Evolutionary conservation across 129 eudicot species (phyloP), one percentile per base, ranked within the genome.

Genomic region (Saposhnikovia divaricata): DNA sequence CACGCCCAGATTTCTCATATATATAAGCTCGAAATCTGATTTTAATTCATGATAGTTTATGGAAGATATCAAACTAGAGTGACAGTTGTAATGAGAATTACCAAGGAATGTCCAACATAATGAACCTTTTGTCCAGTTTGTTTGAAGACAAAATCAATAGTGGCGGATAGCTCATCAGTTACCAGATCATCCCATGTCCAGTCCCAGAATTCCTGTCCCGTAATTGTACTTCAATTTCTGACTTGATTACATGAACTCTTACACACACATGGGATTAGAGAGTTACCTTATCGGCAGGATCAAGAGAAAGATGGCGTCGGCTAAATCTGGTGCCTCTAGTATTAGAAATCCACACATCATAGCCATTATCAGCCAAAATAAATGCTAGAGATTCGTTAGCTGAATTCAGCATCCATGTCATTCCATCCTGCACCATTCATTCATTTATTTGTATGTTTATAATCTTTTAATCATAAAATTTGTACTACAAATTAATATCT

Each of bases 181-280:
- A 86, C 92, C 2, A 95, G 85, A 55, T 95, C 97, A 80, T 95
- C 98, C 98, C 98, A 95, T 71, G 97, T 87, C 98, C 98, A 95
- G 57, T 95, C 77, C 98, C 98, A 95, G 69, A 61, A 95, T 77
- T 87, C 94, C 98, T 95, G 84, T 27, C 40, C 12, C 25, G 15
- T 71, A 71, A 18, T 71, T 16, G n/a, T 34, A 68, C 1, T 68
- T 63, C 1, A 0, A 2, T 61, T 23, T 7, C 12, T 61, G 5
- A 61, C 37, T 61, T 25, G 34, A n/a, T 61, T n/a, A 9, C 69
- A 61, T n/a, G 13, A 59, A 59, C 66, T 59, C 66, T 59, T n/a
- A n/a, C 25, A 59, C 4, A 21, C 25, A 55, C 9, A 55, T 55
- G 16, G 15, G 8, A 9, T 12, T 66, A 68, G 43, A 15, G 9